phyloP scores from a whole-genome alignment of 164 flowering plant genomes.

The Berberis thunbergii region DNA sequence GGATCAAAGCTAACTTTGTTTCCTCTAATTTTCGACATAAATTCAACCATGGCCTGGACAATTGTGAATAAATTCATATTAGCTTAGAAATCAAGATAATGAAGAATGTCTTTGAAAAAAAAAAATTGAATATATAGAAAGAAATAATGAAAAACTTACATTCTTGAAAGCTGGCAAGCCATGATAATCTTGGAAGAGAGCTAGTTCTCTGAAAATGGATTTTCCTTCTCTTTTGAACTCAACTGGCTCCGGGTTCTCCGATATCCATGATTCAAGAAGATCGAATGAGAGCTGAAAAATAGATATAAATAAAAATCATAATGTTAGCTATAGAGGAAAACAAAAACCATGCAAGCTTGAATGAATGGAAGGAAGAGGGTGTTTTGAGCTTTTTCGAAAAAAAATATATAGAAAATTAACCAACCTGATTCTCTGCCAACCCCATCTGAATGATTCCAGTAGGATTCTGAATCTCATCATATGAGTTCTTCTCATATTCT shows the following conservation, averaged over 20 bases:
- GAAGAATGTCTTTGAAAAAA: neutral
- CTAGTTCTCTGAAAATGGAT: constrained; percentile 9
- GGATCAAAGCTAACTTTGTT: constrained; percentile 62
- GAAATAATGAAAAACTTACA: constrained; percentile 19
- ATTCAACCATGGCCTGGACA: constrained; percentile 57
- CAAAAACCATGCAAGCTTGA: neutral
- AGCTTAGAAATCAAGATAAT: no score
- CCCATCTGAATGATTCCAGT: constrained; percentile 16
- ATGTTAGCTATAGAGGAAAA: neutral
- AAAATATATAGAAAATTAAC: neutral
- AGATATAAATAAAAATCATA: neutral
- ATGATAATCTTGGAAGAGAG: constrained; percentile 79
- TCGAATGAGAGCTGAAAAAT: constrained; percentile 62
- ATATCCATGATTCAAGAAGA: constrained; percentile 62
- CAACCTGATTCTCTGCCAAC: neutral
- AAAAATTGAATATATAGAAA: no score
- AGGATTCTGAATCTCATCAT: constrained; percentile 17
- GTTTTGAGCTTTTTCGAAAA: neutral
- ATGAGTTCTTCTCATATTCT: constrained; percentile 24
- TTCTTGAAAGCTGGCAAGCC: constrained; percentile 73
- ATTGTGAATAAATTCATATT: neutral
- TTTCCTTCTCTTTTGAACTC: constrained; percentile 55
- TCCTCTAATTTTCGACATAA: constrained; percentile 68
- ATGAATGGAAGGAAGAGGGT: no score
- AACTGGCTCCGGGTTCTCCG: constrained; percentile 56